A percentile compares a stretch with the other conserved stretches of the same genome.
phyloP scores from a whole-genome alignment of 2,329 filamentous ascomycete genomes.

The Setomelanomma holmii region DNA sequence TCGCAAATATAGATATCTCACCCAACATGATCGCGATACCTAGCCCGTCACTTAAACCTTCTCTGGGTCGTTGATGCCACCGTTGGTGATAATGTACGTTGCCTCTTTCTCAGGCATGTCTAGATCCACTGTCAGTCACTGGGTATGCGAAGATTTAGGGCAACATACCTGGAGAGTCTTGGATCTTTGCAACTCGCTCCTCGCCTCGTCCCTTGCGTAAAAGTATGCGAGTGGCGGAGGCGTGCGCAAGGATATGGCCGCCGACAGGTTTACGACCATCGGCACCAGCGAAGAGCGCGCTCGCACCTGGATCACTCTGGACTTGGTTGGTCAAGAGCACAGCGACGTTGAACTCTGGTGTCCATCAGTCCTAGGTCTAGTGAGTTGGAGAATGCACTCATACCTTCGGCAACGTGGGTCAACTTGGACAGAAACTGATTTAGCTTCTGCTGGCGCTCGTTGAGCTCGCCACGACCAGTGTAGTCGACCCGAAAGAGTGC shows the following conservation, averaged over 20 bases:
- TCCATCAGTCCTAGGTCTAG: background rate
- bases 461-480: slow-evolving; percentile 70
- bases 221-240: slow-evolving; percentile 70
- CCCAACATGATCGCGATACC: background rate
- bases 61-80: slow-evolving; percentile 72
- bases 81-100: slow-evolving; percentile 73
- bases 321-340: slow-evolving; percentile 70
- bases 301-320: slow-evolving; percentile 73
- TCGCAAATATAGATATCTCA: background rate
- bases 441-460: slow-evolving; percentile 72
- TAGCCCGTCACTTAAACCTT: slow-evolving; percentile 54
- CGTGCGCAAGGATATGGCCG: slow-evolving; percentile 73
- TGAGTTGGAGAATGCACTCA: background rate
- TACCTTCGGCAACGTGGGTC: slow-evolving; percentile 69
- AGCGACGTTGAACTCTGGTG: slow-evolving; percentile 69
- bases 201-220: slow-evolving; percentile 73
- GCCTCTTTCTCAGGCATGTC: slow-evolving; percentile 74
- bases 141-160: no score
- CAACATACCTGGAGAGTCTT: slow-evolving; percentile 67
- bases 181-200: slow-evolving; percentile 73
- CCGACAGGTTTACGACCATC: slow-evolving; percentile 73
- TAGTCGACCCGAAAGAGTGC: slow-evolving; percentile 73
- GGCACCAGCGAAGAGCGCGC: slow-evolving; percentile 70
- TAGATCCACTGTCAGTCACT: slow-evolving; percentile 40
- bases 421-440: slow-evolving; percentile 70